Percentiles rank a stretch among this genome's conserved stretches.
Conservation (phyloP, 805 yeast genomes). For the Metschnikowia reukaufii region DNA sequence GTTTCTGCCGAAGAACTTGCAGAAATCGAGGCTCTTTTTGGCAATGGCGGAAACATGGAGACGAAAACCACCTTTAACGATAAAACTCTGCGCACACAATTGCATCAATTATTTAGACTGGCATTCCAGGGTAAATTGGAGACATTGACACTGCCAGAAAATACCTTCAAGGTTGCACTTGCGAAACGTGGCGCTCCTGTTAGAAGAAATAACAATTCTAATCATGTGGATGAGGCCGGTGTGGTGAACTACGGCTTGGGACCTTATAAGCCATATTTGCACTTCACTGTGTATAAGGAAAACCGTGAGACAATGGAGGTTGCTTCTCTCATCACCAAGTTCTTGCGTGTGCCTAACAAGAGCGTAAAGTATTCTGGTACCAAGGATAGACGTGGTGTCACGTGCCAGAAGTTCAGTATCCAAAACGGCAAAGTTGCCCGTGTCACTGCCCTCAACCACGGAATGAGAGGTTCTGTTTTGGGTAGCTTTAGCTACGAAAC, state of each 20-base stretch:
- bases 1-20: constrained; percentile 64
- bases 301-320: constrained; percentile 98
- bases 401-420: constrained; percentile 79
- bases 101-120: constrained; percentile 74
- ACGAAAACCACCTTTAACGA: constrained; percentile 59
- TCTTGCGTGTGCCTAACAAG: constrained; percentile 72
- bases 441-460: constrained; percentile 71
- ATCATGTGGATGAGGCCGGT: constrained; percentile 48
- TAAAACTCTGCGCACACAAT: constrained; percentile 69
- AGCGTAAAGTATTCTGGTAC: constrained; percentile 87
- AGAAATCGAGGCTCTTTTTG: constrained; percentile 53
- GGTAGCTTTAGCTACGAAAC: constrained; percentile 77
- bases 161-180: constrained; percentile 63
- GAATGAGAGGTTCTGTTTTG: constrained; percentile 71
- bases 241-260: constrained; percentile 74
- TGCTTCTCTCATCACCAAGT: constrained; percentile 68
- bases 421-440: constrained; percentile 71
- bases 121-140: constrained; percentile 77
- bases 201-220: constrained; percentile 36
- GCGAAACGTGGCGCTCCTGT: constrained; percentile 43
- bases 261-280: constrained; percentile 63
- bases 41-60: constrained; percentile 56
- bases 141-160: constrained; percentile 68
- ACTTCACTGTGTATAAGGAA: constrained; percentile 84
- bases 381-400: constrained; percentile 93